These are phyloP conservation scores for Physocladia obscura DNA, from an alignment of 192 early-diverging fungal species.

Conservation along the genomic window DNA sequence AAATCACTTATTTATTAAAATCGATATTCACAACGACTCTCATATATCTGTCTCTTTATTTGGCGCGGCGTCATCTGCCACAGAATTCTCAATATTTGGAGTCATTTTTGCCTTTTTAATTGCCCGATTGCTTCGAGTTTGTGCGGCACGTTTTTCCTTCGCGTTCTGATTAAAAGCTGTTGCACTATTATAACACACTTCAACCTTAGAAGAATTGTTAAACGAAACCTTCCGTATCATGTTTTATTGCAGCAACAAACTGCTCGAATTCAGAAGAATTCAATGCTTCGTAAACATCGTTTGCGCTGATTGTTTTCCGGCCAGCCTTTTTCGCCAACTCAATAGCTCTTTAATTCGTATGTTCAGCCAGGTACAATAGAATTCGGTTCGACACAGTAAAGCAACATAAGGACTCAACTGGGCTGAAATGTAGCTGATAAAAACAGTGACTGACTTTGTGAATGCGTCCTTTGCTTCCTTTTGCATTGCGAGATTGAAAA, in stretches of 20 bases:
- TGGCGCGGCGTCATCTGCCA: too few relatives aligned
- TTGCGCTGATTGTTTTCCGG: constrained; percentile 18
- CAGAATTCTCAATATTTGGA: too few relatives aligned
- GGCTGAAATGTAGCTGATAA: constrained; percentile 17
- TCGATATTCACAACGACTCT: too few relatives aligned
- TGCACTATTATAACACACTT: not conserved
- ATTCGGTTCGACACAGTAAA: not conserved
- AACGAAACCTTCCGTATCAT: not conserved
- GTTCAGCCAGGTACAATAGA: not conserved
- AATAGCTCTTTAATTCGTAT: not conserved
- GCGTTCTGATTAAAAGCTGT: constrained; percentile 12
- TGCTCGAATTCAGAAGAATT: not conserved
- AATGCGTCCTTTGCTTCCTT: constrained; percentile 19
- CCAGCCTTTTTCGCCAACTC: not conserved
- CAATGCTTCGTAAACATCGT: constrained; percentile 17
- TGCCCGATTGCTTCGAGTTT: constrained; percentile 8
- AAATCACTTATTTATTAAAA: too few relatives aligned
- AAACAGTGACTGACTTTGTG: constrained; percentile 9
- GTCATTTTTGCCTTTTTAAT: too few relatives aligned
- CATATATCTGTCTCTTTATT: too few relatives aligned
- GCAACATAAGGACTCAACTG: not conserved
- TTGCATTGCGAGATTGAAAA: not conserved
- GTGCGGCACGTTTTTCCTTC: constrained; percentile 2
- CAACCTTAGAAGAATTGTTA: not conserved
- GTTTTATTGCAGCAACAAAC: not conserved